Percentiles rank a stretch among this genome's conserved stretches.
These are phyloP conservation scores for Starmerella cellae DNA, from an alignment of 805 yeast genomes.

Conservation along the genomic window DNA sequence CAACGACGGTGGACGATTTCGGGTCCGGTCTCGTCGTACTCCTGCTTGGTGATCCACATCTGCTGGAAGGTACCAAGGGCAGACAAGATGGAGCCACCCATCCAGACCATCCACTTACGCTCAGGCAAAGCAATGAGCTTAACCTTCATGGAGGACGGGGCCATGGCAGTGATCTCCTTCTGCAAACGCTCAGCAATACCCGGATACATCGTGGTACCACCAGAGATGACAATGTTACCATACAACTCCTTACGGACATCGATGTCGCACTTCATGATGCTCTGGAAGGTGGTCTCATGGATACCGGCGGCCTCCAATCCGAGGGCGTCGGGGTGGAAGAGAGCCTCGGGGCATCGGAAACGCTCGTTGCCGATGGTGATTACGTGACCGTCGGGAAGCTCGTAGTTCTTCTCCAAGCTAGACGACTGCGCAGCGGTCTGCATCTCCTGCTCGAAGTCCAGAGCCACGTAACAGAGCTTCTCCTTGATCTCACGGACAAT, in stretches of 20 bases:
- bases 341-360: slow-evolving; percentile 99
- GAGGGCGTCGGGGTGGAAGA: slow-evolving; percentile 93
- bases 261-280: slow-evolving; percentile 96
- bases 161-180: slow-evolving; percentile 98
- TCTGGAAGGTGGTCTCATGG: slow-evolving; percentile 92
- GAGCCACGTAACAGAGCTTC: slow-evolving; percentile 96
- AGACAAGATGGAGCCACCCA: slow-evolving; percentile 99
- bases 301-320: slow-evolving; percentile 95
- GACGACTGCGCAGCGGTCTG: slow-evolving; percentile 98
- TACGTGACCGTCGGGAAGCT: slow-evolving; percentile 99
- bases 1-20: slow-evolving; percentile 95
- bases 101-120: slow-evolving; percentile 99
- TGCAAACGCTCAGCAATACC: slow-evolving; percentile 99
- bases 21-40: slow-evolving; percentile 99
- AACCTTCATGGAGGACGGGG: slow-evolving; percentile 99
- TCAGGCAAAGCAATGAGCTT: slow-evolving; percentile 99
- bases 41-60: slow-evolving; percentile 99
- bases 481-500: slow-evolving; percentile 90
- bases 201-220: slow-evolving; percentile 99
- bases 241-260: slow-evolving; percentile 98
- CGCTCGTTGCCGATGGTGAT: slow-evolving; percentile 99
- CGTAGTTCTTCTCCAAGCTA: slow-evolving; percentile 96
- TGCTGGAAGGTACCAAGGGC: slow-evolving; percentile 99
- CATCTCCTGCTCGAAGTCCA: slow-evolving; percentile 98
- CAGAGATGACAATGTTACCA: slow-evolving; percentile 98